phyloP scores from a whole-genome alignment of 345 rosid genomes.

The Gossypium thurberi region DNA sequence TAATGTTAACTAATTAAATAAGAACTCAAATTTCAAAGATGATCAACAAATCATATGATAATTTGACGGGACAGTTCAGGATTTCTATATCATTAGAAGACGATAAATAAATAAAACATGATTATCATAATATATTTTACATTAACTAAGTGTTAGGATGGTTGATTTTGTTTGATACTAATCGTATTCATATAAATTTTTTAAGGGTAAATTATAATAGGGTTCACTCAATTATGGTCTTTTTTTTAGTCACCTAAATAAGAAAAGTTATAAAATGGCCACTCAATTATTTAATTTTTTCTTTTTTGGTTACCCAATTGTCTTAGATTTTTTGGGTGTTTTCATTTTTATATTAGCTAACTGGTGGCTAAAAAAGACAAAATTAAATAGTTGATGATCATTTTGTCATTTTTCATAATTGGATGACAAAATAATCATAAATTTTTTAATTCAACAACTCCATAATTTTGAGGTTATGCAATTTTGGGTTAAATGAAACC shows the following conservation, averaged over 20 bases:
- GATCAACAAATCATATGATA: not conserved
- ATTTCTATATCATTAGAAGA: not conserved
- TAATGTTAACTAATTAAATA: not conserved
- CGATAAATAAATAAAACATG: not conserved
- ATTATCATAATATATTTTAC: not conserved
- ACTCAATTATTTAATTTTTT: too few relatives aligned
- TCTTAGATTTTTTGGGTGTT: too few relatives aligned
- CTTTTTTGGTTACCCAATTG: too few relatives aligned
- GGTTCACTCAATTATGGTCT: too few relatives aligned
- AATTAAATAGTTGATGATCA: too few relatives aligned
- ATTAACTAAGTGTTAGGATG: not conserved
- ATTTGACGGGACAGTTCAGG: conserved; percentile 5
- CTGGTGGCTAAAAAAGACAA: too few relatives aligned
- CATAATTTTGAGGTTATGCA: not conserved
- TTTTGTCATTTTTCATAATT: too few relatives aligned
- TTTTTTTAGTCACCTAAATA: too few relatives aligned
- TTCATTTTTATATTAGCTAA: too few relatives aligned
- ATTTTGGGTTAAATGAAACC: conserved; percentile 6
- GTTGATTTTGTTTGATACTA: conserved; percentile 3
- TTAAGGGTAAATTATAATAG: too few relatives aligned
- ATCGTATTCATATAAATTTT: not conserved
- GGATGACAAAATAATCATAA: not conserved
- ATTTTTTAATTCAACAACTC: not conserved
- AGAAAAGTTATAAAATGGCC: too few relatives aligned
- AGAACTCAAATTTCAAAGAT: not conserved